Base-by-base conservation (phyloP, 1,284 basidiomycete genomes). In the Cutaneotrichosporon mucoides region DNA sequence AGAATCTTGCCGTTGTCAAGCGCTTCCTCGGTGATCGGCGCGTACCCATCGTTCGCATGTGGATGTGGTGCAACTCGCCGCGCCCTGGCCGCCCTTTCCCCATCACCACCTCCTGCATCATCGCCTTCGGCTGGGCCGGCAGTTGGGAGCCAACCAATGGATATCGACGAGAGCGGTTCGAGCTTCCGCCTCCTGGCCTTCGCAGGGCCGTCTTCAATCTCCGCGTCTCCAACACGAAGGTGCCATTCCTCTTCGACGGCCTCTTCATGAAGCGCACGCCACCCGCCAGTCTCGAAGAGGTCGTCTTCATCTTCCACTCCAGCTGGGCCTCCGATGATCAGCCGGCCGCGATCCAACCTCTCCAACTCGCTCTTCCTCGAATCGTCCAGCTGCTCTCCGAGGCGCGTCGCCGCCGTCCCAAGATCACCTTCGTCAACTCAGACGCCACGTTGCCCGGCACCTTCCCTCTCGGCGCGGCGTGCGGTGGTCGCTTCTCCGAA, bases 81-180 rank as follows among this genome's bases (percentile, higher is more conserved):
- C n/a, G 10, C n/a, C 24, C 24, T 24, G 12, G 34, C 15, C 36
- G 48, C 15, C 1, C 36, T 6, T 12, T 50, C n/a, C 48, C 37
- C 36, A 37, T 50, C n/a, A 8, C 36, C 4, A n/a, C 48, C 36
- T 24, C 36, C 2, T 36, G 36, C 9, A 34, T 50, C 36, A 15
- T 50, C 36, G n/a, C 40, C n/a, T 50, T 50, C 37, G 48, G 36
- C 37, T 50, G 48, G 48, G 15, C 48, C 6, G 48, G 48, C n/a
- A 16, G 10, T n/a, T 50, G 48, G 48, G 48, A 50, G 37, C 48
- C 48, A 5, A 50, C 12, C 9, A 38, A 11, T 15, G 48, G 48
- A 5, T 50, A 38, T 34, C 48, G 48, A 9, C 37, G 48, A 4
- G 48, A 50, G 13, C 48, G 48, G 10, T 50, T 16, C 37, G 36